phyloP scores from a whole-genome alignment of 2,329 filamentous ascomycete species.

The Diaporthe citri region DNA sequence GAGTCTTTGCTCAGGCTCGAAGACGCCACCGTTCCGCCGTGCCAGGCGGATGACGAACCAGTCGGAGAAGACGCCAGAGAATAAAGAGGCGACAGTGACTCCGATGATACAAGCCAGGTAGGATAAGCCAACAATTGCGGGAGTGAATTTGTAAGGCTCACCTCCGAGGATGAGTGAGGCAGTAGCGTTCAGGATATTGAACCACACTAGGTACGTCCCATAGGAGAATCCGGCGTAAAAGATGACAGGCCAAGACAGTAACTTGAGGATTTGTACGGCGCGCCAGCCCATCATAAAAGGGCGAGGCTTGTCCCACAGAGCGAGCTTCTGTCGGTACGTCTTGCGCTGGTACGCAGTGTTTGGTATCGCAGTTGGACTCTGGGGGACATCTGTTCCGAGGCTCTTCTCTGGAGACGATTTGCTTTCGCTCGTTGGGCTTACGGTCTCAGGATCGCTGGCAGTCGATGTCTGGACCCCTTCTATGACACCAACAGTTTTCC shows the following conservation, averaged over 20 bases:
- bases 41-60: constrained; percentile 48
- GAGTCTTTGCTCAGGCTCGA: constrained; percentile 49
- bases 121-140: constrained; percentile 47
- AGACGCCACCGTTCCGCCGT: constrained; percentile 49
- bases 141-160: constrained; percentile 48
- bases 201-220: constrained; percentile 50
- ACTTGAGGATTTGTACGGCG: constrained; percentile 49
- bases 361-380: neutral
- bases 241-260: constrained; percentile 57
- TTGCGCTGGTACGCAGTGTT: constrained; percentile 48
- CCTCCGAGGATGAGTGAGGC: constrained; percentile 50
- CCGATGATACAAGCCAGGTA: constrained; percentile 48
- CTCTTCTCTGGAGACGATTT: constrained; percentile 28
- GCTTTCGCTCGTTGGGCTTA: constrained; percentile 3
- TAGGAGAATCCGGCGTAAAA: constrained; percentile 54
- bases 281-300: constrained; percentile 55
- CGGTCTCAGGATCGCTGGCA: constrained; percentile 22
- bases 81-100: constrained; percentile 43
- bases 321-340: constrained; percentile 54
- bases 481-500: constrained; percentile 43
- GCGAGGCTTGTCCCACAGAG: constrained; percentile 46
- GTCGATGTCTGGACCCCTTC: constrained; percentile 13
- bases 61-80: constrained; percentile 49
- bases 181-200: constrained; percentile 53
- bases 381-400: neutral